phyloP scores from a whole-genome alignment of 2,329 filamentous ascomycete genomes.

The Gnomoniopsis smithogilvyi region DNA sequence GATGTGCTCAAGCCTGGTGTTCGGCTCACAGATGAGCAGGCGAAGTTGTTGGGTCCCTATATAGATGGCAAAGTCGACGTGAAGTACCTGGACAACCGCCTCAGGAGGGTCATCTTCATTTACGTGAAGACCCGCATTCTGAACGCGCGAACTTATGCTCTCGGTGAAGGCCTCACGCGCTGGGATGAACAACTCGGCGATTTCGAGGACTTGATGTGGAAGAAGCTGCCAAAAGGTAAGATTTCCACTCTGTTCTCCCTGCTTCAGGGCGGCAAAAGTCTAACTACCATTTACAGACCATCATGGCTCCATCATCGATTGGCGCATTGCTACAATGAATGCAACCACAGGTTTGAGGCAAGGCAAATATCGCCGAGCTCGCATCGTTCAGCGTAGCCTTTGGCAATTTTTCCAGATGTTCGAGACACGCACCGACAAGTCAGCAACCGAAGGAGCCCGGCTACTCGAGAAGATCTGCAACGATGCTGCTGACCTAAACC shows the following conservation, averaged over 20 bases:
- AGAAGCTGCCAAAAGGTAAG: not conserved
- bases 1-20: not conserved
- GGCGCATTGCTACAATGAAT: constrained; percentile 1
- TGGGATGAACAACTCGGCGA: too few relatives aligned
- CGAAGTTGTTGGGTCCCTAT: not conserved
- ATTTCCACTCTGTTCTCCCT: not conserved
- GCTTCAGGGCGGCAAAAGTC: too few relatives aligned
- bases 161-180: not conserved
- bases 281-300: not conserved
- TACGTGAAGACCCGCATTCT: not conserved
- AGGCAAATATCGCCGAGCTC: not conserved
- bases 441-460: not conserved
- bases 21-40: not conserved
- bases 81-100: not conserved
- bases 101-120: not conserved
- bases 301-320: not conserved
- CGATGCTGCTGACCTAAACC: constrained; percentile 17
- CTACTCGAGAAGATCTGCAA: constrained; percentile 16
- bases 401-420: not conserved
- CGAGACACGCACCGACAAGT: not conserved
- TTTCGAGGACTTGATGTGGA: not conserved
- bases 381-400: not conserved
- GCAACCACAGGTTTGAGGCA: not conserved
- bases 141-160: not conserved
- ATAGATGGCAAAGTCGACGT: not conserved